phyloP scores from a whole-genome alignment of 805 yeast species.

The Candida coquimbonensis region DNA sequence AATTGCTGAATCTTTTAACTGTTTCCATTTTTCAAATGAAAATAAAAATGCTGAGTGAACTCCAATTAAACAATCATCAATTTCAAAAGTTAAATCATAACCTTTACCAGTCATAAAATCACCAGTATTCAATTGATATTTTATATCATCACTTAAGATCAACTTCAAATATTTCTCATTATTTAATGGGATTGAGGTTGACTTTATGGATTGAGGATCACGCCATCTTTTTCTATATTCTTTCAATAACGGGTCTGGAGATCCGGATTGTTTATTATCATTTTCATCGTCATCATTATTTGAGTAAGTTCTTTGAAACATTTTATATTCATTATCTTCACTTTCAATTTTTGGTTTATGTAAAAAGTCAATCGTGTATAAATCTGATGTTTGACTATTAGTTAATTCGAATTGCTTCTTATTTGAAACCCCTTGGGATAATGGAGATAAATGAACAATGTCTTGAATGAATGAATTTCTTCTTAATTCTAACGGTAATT shows the following conservation, averaged over 20 bases:
- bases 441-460: constrained; percentile 47
- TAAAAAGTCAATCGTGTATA: constrained; percentile 12
- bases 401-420: constrained; percentile 18
- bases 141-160: constrained; percentile 3
- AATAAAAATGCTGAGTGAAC: constrained; percentile 31
- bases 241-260: constrained; percentile 14
- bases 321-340: constrained; percentile 10
- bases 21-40: constrained; percentile 2
- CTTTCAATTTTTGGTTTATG: constrained; percentile 11
- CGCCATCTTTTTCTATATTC: constrained; percentile 20
- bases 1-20: constrained; percentile 1
- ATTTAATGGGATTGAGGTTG: constrained; percentile 10
- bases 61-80: constrained; percentile 28
- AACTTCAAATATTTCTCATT: constrained; percentile 1
- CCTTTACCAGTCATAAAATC: constrained; percentile 20
- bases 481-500: constrained; percentile 47
- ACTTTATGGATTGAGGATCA: constrained; percentile 6
- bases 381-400: constrained; percentile 2
- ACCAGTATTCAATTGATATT: constrained; percentile 2
- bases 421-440: constrained; percentile 6
- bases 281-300: constrained; percentile 5
- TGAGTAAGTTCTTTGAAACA: constrained; percentile 8
- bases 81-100: constrained; percentile 30
- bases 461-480: constrained; percentile 44
- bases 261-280: no score